phyloP scores from a whole-genome alignment of 345 rosid genomes.

The Citrus inodora region DNA sequence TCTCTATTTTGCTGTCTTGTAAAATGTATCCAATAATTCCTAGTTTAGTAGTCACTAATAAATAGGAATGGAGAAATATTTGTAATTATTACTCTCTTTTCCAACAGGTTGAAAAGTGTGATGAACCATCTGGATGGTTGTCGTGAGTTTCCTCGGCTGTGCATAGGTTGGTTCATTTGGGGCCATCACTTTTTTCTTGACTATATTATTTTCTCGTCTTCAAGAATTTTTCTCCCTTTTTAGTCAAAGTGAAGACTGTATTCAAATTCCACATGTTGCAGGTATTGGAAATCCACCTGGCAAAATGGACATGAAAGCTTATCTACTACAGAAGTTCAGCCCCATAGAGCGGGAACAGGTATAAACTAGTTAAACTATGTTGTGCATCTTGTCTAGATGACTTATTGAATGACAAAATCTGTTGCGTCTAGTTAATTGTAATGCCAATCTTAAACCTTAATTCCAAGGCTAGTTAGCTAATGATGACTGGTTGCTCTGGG shows the following conservation, averaged over 20 bases:
- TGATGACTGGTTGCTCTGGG: neutral
- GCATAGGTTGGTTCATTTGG: slow-evolving; percentile 48
- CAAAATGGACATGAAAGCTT: slow-evolving; percentile 89
- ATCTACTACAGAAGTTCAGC: slow-evolving; percentile 82
- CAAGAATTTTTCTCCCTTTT: neutral
- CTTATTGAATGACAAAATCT: neutral
- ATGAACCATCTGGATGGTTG: slow-evolving; percentile 71
- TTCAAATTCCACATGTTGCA: slow-evolving; percentile 17
- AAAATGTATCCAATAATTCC: neutral
- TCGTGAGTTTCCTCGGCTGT: slow-evolving; percentile 68
- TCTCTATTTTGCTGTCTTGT: neutral
- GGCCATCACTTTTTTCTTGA: neutral
- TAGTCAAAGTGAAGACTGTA: neutral
- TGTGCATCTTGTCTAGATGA: neutral
- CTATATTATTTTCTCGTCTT: neutral
- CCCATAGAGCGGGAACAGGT: slow-evolving; percentile 64
- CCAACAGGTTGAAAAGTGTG: slow-evolving; percentile 72
- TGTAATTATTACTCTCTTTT: slow-evolving; percentile 8
- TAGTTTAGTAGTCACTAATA: neutral
- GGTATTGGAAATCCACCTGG: slow-evolving; percentile 96
- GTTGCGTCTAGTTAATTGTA: neutral
- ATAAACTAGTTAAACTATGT: neutral
- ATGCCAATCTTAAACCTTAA: neutral
- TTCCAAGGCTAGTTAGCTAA: neutral
- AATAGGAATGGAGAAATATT: neutral